Conservation (phyloP, 163 green algal species). For the Chlorella variabilis region DNA sequence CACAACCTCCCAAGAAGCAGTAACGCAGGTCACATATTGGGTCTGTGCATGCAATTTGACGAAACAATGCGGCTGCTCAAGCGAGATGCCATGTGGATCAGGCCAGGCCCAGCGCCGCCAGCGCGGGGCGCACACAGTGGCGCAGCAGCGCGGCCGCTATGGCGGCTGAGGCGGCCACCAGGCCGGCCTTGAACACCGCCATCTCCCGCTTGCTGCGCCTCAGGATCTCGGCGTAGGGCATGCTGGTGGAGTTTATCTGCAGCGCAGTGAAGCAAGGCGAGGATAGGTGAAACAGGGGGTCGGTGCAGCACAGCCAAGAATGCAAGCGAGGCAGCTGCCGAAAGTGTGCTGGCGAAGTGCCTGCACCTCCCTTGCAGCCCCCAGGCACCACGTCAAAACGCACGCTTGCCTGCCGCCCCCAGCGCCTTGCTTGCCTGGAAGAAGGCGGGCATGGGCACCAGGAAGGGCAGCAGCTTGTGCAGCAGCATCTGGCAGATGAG, state of each 20-base stretch:
- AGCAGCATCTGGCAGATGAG: constrained; percentile 30
- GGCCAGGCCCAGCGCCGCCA: constrained; percentile 6
- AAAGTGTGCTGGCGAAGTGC: too few species aligned
- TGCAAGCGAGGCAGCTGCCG: too few species aligned
- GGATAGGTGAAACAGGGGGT: not conserved
- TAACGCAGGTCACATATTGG: too few species aligned
- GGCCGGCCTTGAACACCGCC: constrained; percentile 16
- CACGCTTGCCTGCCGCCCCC: too few species aligned
- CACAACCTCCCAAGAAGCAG: too few species aligned
- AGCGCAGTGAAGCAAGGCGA: not conserved
- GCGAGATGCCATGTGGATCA: too few species aligned
- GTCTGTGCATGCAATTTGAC: too few species aligned
- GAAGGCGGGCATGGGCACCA: constrained; percentile 29
- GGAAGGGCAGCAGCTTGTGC: constrained; percentile 37
- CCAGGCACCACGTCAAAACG: too few species aligned
- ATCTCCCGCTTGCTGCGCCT: constrained; percentile 16
- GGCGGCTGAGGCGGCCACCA: not conserved
- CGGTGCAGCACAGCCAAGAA: too few species aligned
- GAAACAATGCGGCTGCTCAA: too few species aligned
- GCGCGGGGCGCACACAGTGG: not conserved
- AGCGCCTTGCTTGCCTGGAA: not conserved
- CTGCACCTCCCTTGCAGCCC: too few species aligned
- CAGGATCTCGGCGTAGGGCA: constrained; percentile 12
- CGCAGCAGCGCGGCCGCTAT: not conserved
- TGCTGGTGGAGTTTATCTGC: constrained; percentile 18